A percentile compares a stretch with the other conserved stretches of the same genome.
Conservation (phyloP, 2,329 filamentous ascomycete genomes). For the Aspergillus sp. region DNA sequence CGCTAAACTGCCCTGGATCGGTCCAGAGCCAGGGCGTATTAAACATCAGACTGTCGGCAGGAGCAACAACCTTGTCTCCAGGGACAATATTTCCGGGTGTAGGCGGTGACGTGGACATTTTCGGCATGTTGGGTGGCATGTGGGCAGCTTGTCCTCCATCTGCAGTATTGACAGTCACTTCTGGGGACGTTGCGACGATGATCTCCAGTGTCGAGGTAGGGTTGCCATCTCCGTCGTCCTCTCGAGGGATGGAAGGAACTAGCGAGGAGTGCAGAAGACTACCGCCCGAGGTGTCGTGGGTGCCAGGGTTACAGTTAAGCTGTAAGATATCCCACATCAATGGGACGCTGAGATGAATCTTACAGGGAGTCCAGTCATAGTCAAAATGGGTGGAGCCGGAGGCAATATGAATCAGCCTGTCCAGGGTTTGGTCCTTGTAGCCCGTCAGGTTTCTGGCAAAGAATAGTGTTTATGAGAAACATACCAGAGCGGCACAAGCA, state of each 20-base stretch:
- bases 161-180: slow-evolving; percentile 52
- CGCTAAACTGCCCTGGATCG: slow-evolving; percentile 30
- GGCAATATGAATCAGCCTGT: slow-evolving; percentile 51
- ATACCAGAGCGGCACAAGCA: slow-evolving; percentile 48
- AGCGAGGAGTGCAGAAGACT: slow-evolving; percentile 47
- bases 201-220: slow-evolving; percentile 45
- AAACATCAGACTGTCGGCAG: slow-evolving; percentile 34
- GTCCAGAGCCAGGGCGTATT: slow-evolving; percentile 38
- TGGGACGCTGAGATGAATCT: slow-evolving; percentile 53
- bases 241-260: slow-evolving; percentile 27
- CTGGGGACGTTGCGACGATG: slow-evolving; percentile 52
- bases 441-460: slow-evolving; percentile 6
- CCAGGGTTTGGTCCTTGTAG: slow-evolving; percentile 47
- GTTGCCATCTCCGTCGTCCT: slow-evolving; percentile 35
- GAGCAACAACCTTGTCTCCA: slow-evolving; percentile 29
- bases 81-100: not conserved
- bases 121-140: slow-evolving; percentile 27
- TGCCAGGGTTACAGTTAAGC: slow-evolving; percentile 44
- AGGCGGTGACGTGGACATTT: slow-evolving; percentile 4
- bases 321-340: slow-evolving; percentile 56
- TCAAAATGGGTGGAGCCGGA: slow-evolving; percentile 50
- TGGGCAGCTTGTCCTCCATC: slow-evolving; percentile 53
- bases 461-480: slow-evolving; percentile 11
- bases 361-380: slow-evolving; percentile 53
- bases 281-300: slow-evolving; percentile 34